Evolutionary conservation across 2,329 filamentous ascomycete genomes (phyloP).

Genomic region (Trichoderma endophyticum): DNA sequence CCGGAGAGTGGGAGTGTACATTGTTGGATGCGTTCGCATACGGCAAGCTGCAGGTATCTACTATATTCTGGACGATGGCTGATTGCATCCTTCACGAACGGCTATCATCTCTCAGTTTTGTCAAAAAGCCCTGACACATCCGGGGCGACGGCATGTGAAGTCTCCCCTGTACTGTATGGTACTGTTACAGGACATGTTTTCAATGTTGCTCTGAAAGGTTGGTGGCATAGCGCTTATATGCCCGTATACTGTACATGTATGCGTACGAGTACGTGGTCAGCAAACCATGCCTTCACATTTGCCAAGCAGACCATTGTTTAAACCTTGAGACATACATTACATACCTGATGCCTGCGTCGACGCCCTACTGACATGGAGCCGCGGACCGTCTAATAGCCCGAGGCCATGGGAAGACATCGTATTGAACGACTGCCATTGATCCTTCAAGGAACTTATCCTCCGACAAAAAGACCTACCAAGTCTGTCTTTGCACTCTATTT

Average conservation of each 20-base stretch:
- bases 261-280: neutral
- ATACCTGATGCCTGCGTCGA: neutral
- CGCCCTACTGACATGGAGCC: conserved; percentile 11
- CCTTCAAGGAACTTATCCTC: conserved; percentile 10
- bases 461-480: neutral
- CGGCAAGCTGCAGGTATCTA: neutral
- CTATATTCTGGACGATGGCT: neutral
- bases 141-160: neutral
- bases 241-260: neutral
- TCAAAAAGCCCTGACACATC: neutral
- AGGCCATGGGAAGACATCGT: neutral
- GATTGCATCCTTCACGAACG: neutral
- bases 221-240: neutral
- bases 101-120: conserved; percentile 6
- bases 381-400: conserved; percentile 4
- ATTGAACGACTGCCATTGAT: neutral
- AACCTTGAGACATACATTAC: neutral
- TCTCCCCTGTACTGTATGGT: neutral
- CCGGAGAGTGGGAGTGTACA: neutral
- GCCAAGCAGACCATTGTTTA: neutral
- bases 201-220: neutral
- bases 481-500: neutral
- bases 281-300: neutral
- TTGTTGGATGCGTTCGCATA: neutral
- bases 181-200: neutral